These are phyloP conservation scores for Paramecium sonneborni DNA, from an alignment of 73 alveolate genomes.

Conservation along the genomic window DNA sequence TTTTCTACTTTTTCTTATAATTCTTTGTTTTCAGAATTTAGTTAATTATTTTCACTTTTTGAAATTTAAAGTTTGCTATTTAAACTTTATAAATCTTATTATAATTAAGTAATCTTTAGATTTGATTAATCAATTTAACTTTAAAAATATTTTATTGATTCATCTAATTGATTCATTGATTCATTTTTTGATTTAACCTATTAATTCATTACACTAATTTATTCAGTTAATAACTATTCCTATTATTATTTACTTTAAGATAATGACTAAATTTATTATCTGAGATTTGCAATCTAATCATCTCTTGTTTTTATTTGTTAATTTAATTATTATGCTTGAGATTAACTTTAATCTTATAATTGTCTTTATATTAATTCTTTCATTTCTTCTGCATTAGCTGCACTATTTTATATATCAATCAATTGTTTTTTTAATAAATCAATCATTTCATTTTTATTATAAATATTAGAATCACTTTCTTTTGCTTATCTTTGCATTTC, in stretches of 20 bases:
- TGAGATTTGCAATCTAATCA: not conserved
- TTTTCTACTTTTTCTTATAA: not conserved
- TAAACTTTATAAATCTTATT: not conserved
- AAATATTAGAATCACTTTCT: not conserved
- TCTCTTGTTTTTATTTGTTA: not conserved
- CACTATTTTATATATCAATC: not conserved
- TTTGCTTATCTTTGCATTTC: not conserved
- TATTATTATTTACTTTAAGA: not conserved
- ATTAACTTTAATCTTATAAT: slow-evolving; percentile 3
- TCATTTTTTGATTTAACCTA: not conserved
- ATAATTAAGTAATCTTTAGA: not conserved
- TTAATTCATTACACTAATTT: not conserved
- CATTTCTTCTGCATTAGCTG: slow-evolving; percentile 13
- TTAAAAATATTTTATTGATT: not conserved
- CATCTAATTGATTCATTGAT: not conserved
- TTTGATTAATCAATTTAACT: not conserved
- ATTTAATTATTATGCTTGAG: not conserved
- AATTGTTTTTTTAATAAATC: not conserved
- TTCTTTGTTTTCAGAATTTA: not conserved
- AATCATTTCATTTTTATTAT: not conserved
- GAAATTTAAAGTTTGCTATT: not conserved
- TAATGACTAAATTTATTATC: not conserved
- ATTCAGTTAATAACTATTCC: not conserved
- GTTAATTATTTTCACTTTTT: not conserved
- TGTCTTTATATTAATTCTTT: not conserved